These are phyloP conservation scores for Lophiotrema nucula DNA, from an alignment of 495 filamentous ascomycete genomes.

Conservation along the genomic window DNA sequence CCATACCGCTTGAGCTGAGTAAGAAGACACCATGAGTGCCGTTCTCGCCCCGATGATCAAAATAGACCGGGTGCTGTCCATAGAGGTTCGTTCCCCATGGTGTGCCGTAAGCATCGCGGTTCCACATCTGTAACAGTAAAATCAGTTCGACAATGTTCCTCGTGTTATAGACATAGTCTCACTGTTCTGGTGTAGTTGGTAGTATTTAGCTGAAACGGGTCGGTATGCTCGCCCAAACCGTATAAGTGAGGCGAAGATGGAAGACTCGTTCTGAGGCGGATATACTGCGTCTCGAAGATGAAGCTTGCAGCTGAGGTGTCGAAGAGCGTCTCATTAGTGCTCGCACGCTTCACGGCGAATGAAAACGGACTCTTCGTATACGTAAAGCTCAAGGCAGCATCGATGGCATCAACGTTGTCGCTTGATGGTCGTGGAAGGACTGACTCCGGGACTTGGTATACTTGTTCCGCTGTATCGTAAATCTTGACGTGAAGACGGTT, in stretches of 20 bases:
- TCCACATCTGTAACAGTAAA: constrained; percentile 82
- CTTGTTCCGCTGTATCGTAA: constrained; percentile 65
- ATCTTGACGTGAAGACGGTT: constrained; percentile 81
- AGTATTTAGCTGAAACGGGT: constrained; percentile 68
- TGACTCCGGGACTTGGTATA: constrained; percentile 75
- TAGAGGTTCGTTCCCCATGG: constrained; percentile 71
- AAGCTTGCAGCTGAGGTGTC: constrained; percentile 64
- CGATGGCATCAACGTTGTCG: constrained; percentile 10
- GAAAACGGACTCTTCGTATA: constrained; percentile 69
- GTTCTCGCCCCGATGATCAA: constrained; percentile 66
- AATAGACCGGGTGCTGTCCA: constrained; percentile 80
- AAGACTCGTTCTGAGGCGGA: constrained; percentile 68
- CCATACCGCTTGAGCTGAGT: constrained; percentile 82
- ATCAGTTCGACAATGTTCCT: too few species aligned
- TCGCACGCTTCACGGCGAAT: constrained; percentile 65
- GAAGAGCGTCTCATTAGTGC: constrained; percentile 66
- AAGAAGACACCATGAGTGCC: constrained; percentile 79
- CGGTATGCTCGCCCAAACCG: constrained; percentile 78
- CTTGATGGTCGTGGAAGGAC: constrained; percentile 64
- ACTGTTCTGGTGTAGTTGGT: constrained; percentile 73
- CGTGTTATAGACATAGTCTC: too few species aligned
- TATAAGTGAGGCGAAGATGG: constrained; percentile 70
- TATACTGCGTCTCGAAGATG: constrained; percentile 78
- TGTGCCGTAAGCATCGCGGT: constrained; percentile 66
- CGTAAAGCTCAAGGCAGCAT: constrained; percentile 59